Evolutionary conservation across 2,329 filamentous ascomycete species (phyloP), one percentile per base, ranked within the genome.

Genomic region (Catunica adiposa): DNA sequence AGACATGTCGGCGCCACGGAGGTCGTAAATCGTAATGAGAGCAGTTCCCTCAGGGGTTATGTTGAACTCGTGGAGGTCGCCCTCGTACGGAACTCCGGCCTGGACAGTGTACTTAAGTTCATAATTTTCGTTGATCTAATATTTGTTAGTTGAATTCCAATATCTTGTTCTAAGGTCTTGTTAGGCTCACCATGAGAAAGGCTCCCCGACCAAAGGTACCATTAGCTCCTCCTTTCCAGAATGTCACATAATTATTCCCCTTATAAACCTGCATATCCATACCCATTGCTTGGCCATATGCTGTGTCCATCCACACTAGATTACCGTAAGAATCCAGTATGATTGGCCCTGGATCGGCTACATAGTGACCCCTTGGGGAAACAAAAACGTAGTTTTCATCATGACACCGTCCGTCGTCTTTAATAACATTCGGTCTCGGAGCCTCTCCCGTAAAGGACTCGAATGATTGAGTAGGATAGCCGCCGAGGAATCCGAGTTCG

Each of bases 131-230:
- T 66, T 60, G 15, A 68, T 57, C 70, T 65, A 17, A 22, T 8
- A 7, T 17, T 29, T 15, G 7, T 31, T 14, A 48, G 29, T 17
- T 11, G 15, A 34, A 34, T 47, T 31, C n/a, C n/a, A n/a, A 22
- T 20, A 1, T 22, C 26, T 34, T 15, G 8, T 3, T 44, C 40
- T 17, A 44, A 2, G 20, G 17, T 23, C 23, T 9, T 3, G 3
- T 15, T 3, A 47, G 17, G 59, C 64, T 58, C 61, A 70, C 71
- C 72, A 77, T 71, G 57, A 72, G 69, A 58, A 72, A 71, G 54
- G 64, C 63, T 11, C 72, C 73, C 37, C 68, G 66, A 1, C 73
- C 72, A 61, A 74, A 70, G 1, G 71, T 73, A 1, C 67, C 67
- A n/a, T 70, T 68, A 31, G 70, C 66, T 60, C 71, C 68, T 15